phyloP scores from a whole-genome alignment of 257 asterid genomes.

The Solanum lycopersicoides region DNA sequence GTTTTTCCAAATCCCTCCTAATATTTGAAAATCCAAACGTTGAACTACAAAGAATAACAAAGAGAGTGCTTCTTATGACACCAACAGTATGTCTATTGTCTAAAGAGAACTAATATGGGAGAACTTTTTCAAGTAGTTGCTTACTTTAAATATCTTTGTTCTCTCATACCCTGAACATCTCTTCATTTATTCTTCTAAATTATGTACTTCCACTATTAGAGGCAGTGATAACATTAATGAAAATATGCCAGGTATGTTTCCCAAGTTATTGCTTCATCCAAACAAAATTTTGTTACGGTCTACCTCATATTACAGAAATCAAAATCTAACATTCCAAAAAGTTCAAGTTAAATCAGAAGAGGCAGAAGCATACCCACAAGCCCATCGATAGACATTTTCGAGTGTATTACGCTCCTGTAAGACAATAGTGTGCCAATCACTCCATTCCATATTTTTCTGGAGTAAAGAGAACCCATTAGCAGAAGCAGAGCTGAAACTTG shows the following conservation, averaged over 20 bases:
- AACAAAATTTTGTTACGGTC: background rate
- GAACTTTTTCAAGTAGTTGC: background rate
- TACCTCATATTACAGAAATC: background rate
- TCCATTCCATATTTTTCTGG: constrained; percentile 78
- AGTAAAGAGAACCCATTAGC: background rate
- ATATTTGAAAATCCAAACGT: background rate
- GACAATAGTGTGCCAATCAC: constrained; percentile 59
- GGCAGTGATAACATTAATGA: background rate
- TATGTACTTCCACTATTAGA: background rate
- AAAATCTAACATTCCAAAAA: background rate
- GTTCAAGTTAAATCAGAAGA: background rate
- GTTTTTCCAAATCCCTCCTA: background rate
- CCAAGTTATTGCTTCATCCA: background rate
- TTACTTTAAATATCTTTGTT: background rate
- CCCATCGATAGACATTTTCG: constrained; percentile 82
- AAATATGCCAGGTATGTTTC: background rate
- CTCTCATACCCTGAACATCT: background rate
- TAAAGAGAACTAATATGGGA: background rate
- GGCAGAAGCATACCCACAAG: constrained; percentile 70
- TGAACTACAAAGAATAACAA: background rate
- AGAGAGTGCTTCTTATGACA: background rate
- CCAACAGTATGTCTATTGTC: background rate
- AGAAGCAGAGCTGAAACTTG: background rate
- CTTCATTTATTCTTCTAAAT: background rate
- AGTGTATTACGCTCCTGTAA: constrained; percentile 70